phyloP scores from a whole-genome alignment of 345 rosid genomes.

The Moringa oleifera region DNA sequence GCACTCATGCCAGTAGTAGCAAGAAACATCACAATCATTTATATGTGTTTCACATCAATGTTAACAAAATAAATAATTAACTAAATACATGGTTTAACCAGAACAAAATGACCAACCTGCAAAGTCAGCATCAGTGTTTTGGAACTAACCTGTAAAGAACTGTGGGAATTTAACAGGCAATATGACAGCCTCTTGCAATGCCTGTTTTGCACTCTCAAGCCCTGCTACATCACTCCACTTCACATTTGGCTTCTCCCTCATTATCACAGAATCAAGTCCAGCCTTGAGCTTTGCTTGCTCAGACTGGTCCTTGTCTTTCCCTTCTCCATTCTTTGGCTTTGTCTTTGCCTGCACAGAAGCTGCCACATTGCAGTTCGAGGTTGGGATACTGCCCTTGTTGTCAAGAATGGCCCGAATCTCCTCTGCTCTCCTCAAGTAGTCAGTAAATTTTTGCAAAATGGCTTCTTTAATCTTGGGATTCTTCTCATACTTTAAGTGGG shows the following conservation, averaged over 20 bases:
- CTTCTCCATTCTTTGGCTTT: constrained; percentile 62
- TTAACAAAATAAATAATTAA: too few relatives aligned
- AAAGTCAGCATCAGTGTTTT: too few relatives aligned
- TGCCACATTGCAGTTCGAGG: constrained; percentile 59
- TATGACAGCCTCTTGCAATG: constrained; percentile 82
- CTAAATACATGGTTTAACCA: too few relatives aligned
- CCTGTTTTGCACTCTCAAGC: constrained; percentile 77
- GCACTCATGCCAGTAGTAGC: too few relatives aligned
- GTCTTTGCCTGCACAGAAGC: constrained; percentile 61
- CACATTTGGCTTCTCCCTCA: constrained; percentile 72
- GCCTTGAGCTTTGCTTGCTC: constrained; percentile 63
- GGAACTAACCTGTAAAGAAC: constrained; percentile 70
- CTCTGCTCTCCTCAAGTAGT: constrained; percentile 78
- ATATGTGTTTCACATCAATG: too few relatives aligned
- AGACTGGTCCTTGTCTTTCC: constrained; percentile 58
- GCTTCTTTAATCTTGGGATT: constrained; percentile 73
- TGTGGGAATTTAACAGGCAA: constrained; percentile 82
- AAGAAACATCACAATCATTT: too few relatives aligned
- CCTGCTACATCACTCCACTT: constrained; percentile 86
- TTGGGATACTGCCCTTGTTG: constrained; percentile 61
- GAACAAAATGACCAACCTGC: too few relatives aligned
- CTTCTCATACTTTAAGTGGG: constrained; percentile 82
- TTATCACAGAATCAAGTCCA: constrained; percentile 68
- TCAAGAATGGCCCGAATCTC: constrained; percentile 77
- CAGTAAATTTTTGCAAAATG: constrained; percentile 71